Evolutionary conservation across 2,329 filamentous ascomycete species (phyloP), one percentile per base, ranked within the genome.

Genomic region (Pyrenophora tritici-repentis): DNA sequence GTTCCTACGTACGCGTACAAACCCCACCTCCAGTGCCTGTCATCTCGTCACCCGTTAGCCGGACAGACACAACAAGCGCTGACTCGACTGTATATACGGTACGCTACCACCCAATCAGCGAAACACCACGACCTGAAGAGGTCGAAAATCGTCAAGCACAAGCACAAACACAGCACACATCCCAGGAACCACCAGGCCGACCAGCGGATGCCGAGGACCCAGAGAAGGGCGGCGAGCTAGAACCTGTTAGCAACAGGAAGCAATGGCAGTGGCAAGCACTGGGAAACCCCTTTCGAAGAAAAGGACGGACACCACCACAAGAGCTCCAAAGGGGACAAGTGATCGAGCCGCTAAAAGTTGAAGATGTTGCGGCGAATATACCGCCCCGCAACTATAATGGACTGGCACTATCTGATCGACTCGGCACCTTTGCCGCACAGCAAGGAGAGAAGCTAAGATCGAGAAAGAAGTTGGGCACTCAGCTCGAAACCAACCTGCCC

Each of bases 31-130:
- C 76, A 18, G 78, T 78, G 16, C 69, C 73, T 34, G 72, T 75
- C 39, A 73, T 79, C 16, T 74, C 79, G 6, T 84, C 83, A 9
- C 83, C 84, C 1, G 73, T 86, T 32, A 86, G 82, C 62, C 76
- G 84, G 56, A 79, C 80, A 16, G 83, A 87, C 59, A 85, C 83
- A 1, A 81, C 80, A 5, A 86, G 83, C 67, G 83, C 83, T 7
- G 81, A 80, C 20, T 86, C 84, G 55, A 87, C 85, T 1, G 81
- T 86, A 4, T 87, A 87, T 63, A 81, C 83, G 43, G 80, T 87
- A 24, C 81, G 81, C 24, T 85, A 86, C 62, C 82, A 86, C 61
- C 78, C 82, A 12, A 75, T 81, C 76, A 49, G 80, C 77, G 33
- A 79, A 71, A 42, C 68, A 22, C 69, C 68, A 32, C 61, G 68